Evolutionary conservation across 2,329 filamentous ascomycete species (phyloP).

Genomic region (Fusarium odoratissimum): DNA sequence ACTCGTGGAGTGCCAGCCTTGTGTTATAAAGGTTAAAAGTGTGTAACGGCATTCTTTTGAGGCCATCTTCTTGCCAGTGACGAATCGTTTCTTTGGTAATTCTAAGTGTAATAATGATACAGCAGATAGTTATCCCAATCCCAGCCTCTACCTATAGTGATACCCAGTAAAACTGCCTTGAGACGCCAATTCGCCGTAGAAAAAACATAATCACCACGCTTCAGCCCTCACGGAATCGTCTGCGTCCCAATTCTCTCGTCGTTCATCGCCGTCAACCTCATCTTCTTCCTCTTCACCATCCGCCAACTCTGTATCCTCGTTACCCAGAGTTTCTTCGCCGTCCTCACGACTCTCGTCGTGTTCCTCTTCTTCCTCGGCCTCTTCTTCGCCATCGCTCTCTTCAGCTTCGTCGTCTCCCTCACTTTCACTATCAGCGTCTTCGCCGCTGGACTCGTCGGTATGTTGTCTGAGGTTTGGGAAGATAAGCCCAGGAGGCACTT

Average conservation of each 20-base stretch:
- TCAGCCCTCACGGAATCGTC: constrained; percentile 18
- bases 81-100: background rate
- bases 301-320: constrained; percentile 32
- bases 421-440: constrained; percentile 52
- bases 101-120: background rate
- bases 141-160: background rate
- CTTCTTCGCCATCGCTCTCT: constrained; percentile 35
- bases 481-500: constrained; percentile 64
- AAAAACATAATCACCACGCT: constrained; percentile 5
- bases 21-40: background rate
- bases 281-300: constrained; percentile 35
- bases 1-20: accelerated
- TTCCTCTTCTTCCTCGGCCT: constrained; percentile 23
- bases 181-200: constrained; percentile 27
- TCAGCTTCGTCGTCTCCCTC: constrained; percentile 48
- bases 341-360: constrained; percentile 20
- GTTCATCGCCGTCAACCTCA: background rate
- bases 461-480: constrained; percentile 60
- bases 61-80: background rate
- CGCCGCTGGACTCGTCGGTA: constrained; percentile 49
- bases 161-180: background rate
- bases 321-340: constrained; percentile 29
- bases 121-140: background rate
- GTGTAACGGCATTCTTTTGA: background rate
- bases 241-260: constrained; percentile 12